Base-by-base conservation (phyloP, 345 rosid genomes). In the Murraya koenigii region DNA sequence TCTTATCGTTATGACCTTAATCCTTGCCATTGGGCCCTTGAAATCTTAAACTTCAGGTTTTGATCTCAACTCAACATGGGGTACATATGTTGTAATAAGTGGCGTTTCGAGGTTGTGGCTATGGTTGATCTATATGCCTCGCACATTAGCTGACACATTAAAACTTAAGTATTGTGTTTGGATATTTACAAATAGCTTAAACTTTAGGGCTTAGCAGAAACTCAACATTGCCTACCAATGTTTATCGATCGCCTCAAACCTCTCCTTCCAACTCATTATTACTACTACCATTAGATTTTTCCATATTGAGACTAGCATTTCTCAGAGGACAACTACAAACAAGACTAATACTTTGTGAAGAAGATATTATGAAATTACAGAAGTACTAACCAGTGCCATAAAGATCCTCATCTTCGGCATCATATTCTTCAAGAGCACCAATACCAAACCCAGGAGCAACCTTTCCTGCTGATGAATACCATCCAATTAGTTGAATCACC, bases 401-500 rank as follows among this genome's bases (percentile, higher is more conserved):
- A 61, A 96, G 87, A 86, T 96, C 99, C 86, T 94, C 99, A 84
- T 96, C 99, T 91, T 96, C 99, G 38, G 80, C 92, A 88, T 90
- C 97, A 84, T 86, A 95, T 78, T 94, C 99, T 84, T 94, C 99
- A 56, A 96, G 95, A 64, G 99, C 99, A 38, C 99, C 99, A 88
- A 96, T 94, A 80, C 99, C 99, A 88, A 96, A 94, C 71, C 99
- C 99, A 58, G 97, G 92, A 81, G 93, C 95, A 82, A 86, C 84
- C 82, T 91, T 92, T 88, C 97, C 92, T 85, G 93, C 97, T 96
- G 97, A 87, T 88, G 83, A 69, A 80, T 76, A 74, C 78, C 80
- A 71, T 63, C 75, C 71, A 83, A 75, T 88, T 73, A 86, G 86
- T 75, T 61, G 78, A 88, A 71, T 76, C 72, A 76, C 78, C 49